These are phyloP conservation scores for Fistulinella prunicolor DNA, from an alignment of 768 basidiomycete genomes.

Conservation along the genomic window DNA sequence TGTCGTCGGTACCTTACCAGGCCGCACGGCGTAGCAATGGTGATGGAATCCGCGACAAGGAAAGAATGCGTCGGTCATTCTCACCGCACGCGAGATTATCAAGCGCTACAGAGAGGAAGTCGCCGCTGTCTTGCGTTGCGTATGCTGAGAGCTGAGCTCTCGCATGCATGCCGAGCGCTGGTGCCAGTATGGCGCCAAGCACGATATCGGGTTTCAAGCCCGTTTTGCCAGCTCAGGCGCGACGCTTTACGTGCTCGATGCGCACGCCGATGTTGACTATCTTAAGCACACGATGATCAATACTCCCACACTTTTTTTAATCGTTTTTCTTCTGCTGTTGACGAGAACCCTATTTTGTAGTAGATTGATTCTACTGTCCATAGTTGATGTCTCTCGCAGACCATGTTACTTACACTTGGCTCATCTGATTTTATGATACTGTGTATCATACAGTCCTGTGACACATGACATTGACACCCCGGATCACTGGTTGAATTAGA, in stretches of 20 bases:
- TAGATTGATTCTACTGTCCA: constrained; percentile 30
- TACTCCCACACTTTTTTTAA: constrained; percentile 2
- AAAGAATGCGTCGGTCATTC: constrained; percentile 1
- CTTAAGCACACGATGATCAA: neutral
- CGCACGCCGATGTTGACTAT: neutral
- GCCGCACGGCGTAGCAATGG: neutral
- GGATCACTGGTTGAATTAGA: neutral
- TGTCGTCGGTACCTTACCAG: constrained; percentile 3
- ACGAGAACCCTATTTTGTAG: constrained; percentile 8
- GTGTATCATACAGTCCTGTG: too few relatives aligned
- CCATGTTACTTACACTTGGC: neutral
- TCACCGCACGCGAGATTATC: constrained; percentile 10
- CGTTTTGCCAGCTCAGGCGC: neutral
- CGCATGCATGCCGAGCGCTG: neutral
- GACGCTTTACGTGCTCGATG: neutral
- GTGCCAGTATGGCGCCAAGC: too few relatives aligned
- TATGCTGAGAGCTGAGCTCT: constrained; percentile 22
- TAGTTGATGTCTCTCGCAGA: constrained; percentile 4
- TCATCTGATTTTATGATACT: constrained; percentile 21
- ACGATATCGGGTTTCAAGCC: neutral
- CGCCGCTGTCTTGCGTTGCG: constrained; percentile 23
- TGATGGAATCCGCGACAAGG: constrained; percentile 1
- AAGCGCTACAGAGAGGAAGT: constrained; percentile 19
- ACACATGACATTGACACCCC: too few relatives aligned
- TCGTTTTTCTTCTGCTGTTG: constrained; percentile 8